Evolutionary conservation across 2,329 filamentous ascomycete genomes (phyloP), one percentile per base, ranked within the genome.

Genomic region (Diatrype stigma): DNA sequence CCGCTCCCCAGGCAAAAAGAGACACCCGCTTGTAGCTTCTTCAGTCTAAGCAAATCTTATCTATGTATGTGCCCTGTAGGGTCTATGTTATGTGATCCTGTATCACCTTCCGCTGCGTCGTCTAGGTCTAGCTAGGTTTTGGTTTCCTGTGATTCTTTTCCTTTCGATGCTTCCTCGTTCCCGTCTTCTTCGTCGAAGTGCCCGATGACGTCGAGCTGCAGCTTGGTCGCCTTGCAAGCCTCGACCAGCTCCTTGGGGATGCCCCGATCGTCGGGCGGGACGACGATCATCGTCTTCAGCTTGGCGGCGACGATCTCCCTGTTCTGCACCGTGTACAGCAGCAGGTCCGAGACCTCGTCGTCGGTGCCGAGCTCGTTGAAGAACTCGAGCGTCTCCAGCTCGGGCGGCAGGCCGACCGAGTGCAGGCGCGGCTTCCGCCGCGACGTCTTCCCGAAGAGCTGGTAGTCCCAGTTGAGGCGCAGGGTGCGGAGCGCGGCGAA

Each of bases 341-440:
- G 58, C 14, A 78, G 55, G 40, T 78, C 75, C 0, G 68, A 70
- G 40, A 77, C 72, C 56, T 76, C 73, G 2, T 74, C 74, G 47
- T 78, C 75, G 0, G 67, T 72, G 2, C 74, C 74, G 10, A 77
- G 63, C 28, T 70, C 65, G 50, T 73, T 73, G 51, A 74, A 71
- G 51, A 78, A 74, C 48, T 76, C 73, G 21, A 78, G 55, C 2
- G 64, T 70, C 56, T 76, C 71, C 14, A 78, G 62, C 51, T 70
- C 66, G 1, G 74, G 74, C 2, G 75, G 74, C 17, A 78, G 59
- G 12, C 73, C 75, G 16, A 77, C 73, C 0, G 73, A 76, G 50
- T 73, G 67, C 45, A 78, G 54, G 3, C 75, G 66, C 3, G 75
- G 73, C 51, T 71, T 73, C 52, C 68, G 70, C 52, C 68, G 70